phyloP scores from a whole-genome alignment of 2,329 filamentous ascomycete species.

The Talaromyces piceae region DNA sequence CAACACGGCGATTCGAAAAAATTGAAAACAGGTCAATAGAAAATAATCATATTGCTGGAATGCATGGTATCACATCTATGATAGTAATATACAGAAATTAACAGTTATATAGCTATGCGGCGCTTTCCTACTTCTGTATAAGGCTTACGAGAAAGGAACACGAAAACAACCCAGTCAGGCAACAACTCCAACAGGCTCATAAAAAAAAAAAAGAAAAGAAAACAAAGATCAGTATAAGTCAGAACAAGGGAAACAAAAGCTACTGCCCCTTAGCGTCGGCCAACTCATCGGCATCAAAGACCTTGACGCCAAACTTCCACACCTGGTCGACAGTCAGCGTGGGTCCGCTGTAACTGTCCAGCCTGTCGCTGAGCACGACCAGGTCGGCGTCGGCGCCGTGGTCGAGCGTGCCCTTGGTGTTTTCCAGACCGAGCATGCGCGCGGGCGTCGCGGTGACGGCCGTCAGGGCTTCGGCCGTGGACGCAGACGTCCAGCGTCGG shows the following conservation, averaged over 20 bases:
- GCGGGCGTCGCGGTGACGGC: slow-evolving; percentile 35
- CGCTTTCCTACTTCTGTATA: background rate
- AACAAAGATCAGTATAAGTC: background rate
- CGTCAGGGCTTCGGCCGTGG: slow-evolving; percentile 33
- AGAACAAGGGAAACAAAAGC: background rate
- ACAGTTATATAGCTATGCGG: background rate
- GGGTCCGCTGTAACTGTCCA: slow-evolving; percentile 23
- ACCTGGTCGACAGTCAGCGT: slow-evolving; percentile 35
- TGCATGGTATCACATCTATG: background rate
- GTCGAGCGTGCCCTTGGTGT: slow-evolving; percentile 33
- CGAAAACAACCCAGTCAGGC: background rate
- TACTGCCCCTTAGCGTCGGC: background rate
- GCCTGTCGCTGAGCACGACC: slow-evolving; percentile 30
- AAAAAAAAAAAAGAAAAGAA: background rate
- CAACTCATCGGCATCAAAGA: slow-evolving; percentile 26
- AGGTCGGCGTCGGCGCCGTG: slow-evolving; percentile 37
- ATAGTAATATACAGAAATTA: background rate
- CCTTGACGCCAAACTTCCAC: slow-evolving; percentile 37
- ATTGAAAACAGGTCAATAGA: background rate
- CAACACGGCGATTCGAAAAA: too few species aligned
- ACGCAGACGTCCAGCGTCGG: slow-evolving; percentile 33
- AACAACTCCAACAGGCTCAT: background rate
- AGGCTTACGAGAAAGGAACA: background rate
- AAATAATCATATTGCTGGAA: background rate
- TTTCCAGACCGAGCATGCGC: slow-evolving; percentile 30